phyloP scores from a whole-genome alignment of 768 basidiomycete species.

The Thelephora aurantiotincta region DNA sequence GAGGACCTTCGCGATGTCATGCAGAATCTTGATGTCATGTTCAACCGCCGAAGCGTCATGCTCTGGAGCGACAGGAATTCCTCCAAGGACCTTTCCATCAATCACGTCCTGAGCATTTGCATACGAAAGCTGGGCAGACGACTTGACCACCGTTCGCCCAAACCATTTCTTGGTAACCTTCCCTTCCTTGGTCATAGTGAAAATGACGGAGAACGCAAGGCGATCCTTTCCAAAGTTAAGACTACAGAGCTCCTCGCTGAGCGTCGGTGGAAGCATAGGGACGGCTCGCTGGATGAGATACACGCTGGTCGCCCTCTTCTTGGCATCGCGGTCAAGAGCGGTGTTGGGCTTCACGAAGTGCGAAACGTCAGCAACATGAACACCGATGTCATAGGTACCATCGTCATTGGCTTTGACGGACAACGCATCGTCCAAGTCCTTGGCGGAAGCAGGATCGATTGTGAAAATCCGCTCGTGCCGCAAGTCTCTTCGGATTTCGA shows the following conservation, averaged over 20 bases:
- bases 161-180: conserved; percentile 83
- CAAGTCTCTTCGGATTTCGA: conserved; percentile 79
- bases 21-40: conserved; percentile 59
- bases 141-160: conserved; percentile 86
- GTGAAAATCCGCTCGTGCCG: conserved; percentile 80
- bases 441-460: conserved; percentile 81
- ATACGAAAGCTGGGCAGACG: conserved; percentile 79
- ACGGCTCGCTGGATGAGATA: conserved; percentile 94
- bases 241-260: conserved; percentile 90
- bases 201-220: conserved; percentile 80
- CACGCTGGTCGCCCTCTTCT: conserved; percentile 93
- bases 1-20: conserved; percentile 59
- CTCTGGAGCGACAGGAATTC: conserved; percentile 37
- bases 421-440: conserved; percentile 90
- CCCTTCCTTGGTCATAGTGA: conserved; percentile 75
- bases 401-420: conserved; percentile 84
- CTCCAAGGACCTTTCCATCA: conserved; percentile 49
- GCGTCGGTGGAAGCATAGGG: conserved; percentile 91
- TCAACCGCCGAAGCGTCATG: conserved; percentile 50
- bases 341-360: conserved; percentile 92
- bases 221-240: conserved; percentile 80
- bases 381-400: conserved; percentile 82
- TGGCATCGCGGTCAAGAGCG: conserved; percentile 94
- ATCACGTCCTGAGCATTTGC: conserved; percentile 70
- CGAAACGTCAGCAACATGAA: conserved; percentile 96